Percentiles rank a stretch among this genome's conserved stretches.
Conservation (phyloP, 2,329 filamentous ascomycete genomes). For the Cladosporium sp. region DNA sequence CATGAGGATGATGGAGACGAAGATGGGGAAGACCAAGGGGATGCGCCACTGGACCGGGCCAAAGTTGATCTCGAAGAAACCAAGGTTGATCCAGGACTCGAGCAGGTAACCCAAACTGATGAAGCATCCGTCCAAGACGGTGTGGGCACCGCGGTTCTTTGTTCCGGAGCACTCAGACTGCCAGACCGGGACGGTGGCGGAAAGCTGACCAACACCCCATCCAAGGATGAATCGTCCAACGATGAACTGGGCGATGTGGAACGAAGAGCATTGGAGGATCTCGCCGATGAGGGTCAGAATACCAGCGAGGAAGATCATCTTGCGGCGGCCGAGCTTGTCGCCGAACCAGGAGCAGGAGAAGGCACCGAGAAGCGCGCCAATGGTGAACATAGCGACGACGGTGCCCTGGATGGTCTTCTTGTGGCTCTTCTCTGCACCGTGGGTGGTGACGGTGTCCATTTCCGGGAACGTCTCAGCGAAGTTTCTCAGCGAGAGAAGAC, state of each 20-base stretch:
- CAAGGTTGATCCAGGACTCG: conserved; percentile 45
- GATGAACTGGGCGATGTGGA: conserved; percentile 38
- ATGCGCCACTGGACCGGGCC: conserved; percentile 39
- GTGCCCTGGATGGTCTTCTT: conserved; percentile 43
- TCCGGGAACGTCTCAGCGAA: conserved; percentile 43
- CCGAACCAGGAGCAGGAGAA: conserved; percentile 37
- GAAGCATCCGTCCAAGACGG: conserved; percentile 41
- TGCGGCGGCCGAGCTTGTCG: conserved; percentile 10
- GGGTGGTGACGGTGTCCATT: conserved; percentile 40
- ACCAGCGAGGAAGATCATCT: conserved; percentile 10
- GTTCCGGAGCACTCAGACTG: conserved; percentile 42
- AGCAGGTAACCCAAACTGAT: conserved; percentile 41
- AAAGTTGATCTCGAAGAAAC: conserved; percentile 34
- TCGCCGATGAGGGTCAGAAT: conserved; percentile 43
- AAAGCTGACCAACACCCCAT: conserved; percentile 46
- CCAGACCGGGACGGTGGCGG: conserved; percentile 45
- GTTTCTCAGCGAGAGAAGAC: conserved; percentile 36
- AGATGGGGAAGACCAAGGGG: conserved; percentile 44
- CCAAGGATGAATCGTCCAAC: conserved; percentile 46
- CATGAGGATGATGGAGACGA: conserved; percentile 17
- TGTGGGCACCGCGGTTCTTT: conserved; percentile 36
- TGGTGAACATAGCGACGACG: conserved; percentile 39
- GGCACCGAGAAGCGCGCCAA: conserved; percentile 43
- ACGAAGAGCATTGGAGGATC: conserved; percentile 43
- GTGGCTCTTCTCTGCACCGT: conserved; percentile 36